These are phyloP conservation scores for Rhodamnia rubescens DNA, from an alignment of 345 rosid species.

Conservation along the genomic window DNA sequence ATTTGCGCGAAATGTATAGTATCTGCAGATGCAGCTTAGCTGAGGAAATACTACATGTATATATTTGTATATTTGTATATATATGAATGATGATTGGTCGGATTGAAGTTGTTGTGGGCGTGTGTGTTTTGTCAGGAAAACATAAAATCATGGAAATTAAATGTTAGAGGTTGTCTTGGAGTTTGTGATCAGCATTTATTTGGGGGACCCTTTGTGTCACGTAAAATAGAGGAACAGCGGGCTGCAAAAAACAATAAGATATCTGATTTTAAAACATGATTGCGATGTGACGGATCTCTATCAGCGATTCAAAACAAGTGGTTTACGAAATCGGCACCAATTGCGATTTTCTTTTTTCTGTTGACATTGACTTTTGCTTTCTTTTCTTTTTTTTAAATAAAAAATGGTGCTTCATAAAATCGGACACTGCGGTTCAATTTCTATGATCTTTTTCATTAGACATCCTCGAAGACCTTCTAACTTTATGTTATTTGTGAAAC, in stretches of 20 bases:
- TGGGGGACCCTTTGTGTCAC: neutral
- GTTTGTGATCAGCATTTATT: neutral
- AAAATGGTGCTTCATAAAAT: neutral
- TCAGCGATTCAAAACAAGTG: too few relatives aligned
- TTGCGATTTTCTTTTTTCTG: neutral
- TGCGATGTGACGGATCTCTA: neutral
- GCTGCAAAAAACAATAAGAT: neutral
- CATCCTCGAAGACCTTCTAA: neutral
- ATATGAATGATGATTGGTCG: neutral
- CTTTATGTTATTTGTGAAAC: neutral
- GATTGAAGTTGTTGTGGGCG: neutral
- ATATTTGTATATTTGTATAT: too few relatives aligned
- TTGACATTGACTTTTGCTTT: neutral
- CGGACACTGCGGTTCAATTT: neutral
- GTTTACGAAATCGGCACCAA: neutral
- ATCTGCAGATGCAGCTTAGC: neutral
- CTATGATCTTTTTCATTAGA: neutral
- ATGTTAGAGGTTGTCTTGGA: neutral
- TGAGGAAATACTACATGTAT: too few relatives aligned
- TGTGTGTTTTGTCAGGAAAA: neutral
- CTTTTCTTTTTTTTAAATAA: neutral
- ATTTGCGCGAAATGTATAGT: fast-evolving
- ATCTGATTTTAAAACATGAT: neutral
- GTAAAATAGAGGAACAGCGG: neutral
- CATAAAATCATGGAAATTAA: neutral